These are phyloP conservation scores for Calonectria pseudoreteaudii DNA, from an alignment of 2,329 filamentous ascomycete species.

Conservation along the genomic window DNA sequence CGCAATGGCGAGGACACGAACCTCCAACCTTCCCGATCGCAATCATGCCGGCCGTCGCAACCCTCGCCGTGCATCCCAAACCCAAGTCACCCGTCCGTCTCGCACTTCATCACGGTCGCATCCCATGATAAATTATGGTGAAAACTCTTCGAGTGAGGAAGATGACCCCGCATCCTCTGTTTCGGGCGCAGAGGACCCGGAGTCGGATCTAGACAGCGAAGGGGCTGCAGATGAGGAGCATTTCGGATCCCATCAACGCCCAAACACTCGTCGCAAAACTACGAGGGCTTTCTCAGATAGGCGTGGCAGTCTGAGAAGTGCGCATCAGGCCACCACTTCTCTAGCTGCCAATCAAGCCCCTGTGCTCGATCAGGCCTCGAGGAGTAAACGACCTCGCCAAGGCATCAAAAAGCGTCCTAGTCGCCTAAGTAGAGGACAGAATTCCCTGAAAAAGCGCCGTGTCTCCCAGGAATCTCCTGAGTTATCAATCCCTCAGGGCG, in stretches of 20 bases:
- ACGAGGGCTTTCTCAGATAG: neutral
- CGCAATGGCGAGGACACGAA: constrained; percentile 46
- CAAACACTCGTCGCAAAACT: neutral
- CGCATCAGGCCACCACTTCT: constrained; percentile 28
- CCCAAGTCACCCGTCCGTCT: constrained; percentile 15
- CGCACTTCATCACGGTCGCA: constrained; percentile 34
- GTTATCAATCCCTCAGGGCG: constrained; percentile 20
- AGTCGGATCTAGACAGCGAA: constrained; percentile 30
- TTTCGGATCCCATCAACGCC: constrained; percentile 20
- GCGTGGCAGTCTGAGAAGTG: constrained; percentile 23
- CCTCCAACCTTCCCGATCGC: constrained; percentile 27
- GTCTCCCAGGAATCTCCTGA: constrained; percentile 19
- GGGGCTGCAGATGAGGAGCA: constrained; percentile 6
- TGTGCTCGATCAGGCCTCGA: neutral
- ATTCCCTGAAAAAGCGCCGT: constrained; percentile 36
- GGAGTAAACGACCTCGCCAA: neutral
- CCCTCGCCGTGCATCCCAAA: constrained; percentile 32
- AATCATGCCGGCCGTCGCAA: constrained; percentile 38
- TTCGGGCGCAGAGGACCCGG: constrained; percentile 14
- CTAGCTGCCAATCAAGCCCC: constrained; percentile 4
- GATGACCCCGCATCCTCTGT: constrained; percentile 28
- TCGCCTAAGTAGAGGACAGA: constrained; percentile 13
- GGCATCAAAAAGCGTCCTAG: constrained; percentile 32
- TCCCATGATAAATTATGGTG: constrained; percentile 15
- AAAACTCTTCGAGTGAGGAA: constrained; percentile 27